Base-by-base conservation (phyloP, 75 land plant genomes). In the Picea glauca region DNA sequence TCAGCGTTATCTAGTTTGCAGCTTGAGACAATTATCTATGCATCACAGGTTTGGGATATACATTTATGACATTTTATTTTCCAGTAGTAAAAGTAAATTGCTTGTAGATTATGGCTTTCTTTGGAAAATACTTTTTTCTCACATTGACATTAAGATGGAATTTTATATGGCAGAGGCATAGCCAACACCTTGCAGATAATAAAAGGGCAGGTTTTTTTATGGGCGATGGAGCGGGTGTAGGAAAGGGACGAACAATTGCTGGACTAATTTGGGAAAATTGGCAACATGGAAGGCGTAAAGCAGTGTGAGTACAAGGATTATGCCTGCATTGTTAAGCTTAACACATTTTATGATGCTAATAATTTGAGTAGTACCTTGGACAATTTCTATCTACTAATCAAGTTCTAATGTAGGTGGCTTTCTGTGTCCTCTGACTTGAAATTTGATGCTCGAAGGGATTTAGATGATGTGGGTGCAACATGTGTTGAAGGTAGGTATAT, bases 211-310 rank as follows among this genome's bases (percentile, higher is more conserved):
- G 99, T 26, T 97, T 97, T 74, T 97, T 97, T 80, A 72, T 97
- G 62, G 99, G 99, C 72, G 99, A 97, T 94, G 99, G 99, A 84
- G 99, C 99, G 78, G 99, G 98, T 59, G 98, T 97, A 1, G 99
- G 99, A 30, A 97, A 97, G 83, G 99, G 99, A 4, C 86, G 99
- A 78, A 96, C 99, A 50, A 87, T 96, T 78, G 99, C 98, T 32
- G 98, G 98, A 58, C 84, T 96, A 72, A 91, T 96, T 63, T 94
- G 95, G 98, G 99, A 96, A 79, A 94, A 94, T 81, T 96, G 99
- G 99, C 87, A 92, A 31, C 95, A 88, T 84, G 88, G 92, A 67
- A 88, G 93, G 72, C 82, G 76, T 59, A 96, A 92, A 79, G 86
- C 98, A 76, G 66, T 95, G 98, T 94, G 81, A 84, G 94, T 81